Conservation (phyloP, 2,329 filamentous ascomycete species). For the Akanthomyces uredinophilus region DNA sequence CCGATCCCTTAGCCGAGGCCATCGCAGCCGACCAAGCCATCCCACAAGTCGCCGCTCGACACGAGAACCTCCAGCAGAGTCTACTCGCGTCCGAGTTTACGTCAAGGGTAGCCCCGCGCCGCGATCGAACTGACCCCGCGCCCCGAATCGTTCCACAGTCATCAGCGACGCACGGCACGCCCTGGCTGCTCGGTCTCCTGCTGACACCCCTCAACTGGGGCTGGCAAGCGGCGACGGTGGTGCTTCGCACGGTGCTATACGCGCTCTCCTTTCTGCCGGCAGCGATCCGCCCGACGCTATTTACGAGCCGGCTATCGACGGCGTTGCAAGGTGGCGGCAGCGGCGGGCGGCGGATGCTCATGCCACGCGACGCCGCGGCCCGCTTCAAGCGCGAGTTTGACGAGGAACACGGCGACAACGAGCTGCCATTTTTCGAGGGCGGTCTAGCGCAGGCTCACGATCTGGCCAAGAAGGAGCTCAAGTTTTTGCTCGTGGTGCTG, state of each 20-base stretch:
- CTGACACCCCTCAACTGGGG: slow-evolving; percentile 77
- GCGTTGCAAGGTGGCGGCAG: slow-evolving; percentile 58
- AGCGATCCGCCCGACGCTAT: slow-evolving; percentile 48
- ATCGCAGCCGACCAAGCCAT: slow-evolving; percentile 54
- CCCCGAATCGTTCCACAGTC: slow-evolving; percentile 79
- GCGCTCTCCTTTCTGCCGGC: slow-evolving; percentile 77
- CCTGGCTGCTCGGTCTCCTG: slow-evolving; percentile 70
- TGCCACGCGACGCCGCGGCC: slow-evolving; percentile 80
- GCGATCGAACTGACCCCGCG: slow-evolving; percentile 55
- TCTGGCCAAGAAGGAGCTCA: slow-evolving; percentile 81
- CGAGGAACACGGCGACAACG: slow-evolving; percentile 76
- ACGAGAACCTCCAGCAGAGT: slow-evolving; percentile 69
- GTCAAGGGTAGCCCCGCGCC: slow-evolving; percentile 22
- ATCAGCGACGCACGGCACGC: slow-evolving; percentile 62
- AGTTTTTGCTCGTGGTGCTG: slow-evolving; percentile 84
- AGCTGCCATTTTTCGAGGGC: slow-evolving; percentile 75
- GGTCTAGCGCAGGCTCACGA: slow-evolving; percentile 92
- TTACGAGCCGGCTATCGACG: slow-evolving; percentile 48
- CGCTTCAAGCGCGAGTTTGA: slow-evolving; percentile 91
- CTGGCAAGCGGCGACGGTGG: slow-evolving; percentile 63
- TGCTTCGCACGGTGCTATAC: slow-evolving; percentile 70
- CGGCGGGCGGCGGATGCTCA: slow-evolving; percentile 67
- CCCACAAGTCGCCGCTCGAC: slow-evolving; percentile 57
- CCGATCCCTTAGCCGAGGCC: slow-evolving; percentile 75
- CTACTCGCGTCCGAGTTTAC: slow-evolving; percentile 33